Base-by-base conservation (phyloP, 371 early-diverging fungal genomes). In the Rhizopus stolonifer region DNA sequence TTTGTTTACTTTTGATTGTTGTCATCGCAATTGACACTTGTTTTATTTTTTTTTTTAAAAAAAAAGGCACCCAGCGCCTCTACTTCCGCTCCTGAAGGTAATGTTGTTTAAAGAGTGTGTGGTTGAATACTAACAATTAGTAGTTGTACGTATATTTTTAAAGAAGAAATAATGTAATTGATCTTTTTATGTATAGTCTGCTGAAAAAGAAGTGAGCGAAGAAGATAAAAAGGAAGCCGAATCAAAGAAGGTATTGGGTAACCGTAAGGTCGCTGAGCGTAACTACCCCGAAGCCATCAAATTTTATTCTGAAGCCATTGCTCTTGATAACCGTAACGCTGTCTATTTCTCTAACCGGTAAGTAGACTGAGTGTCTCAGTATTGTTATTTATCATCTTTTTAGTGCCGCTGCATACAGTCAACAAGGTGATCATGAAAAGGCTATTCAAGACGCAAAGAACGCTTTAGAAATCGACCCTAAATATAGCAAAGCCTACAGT, bases 331-430 rank as follows among this genome's bases (percentile, higher is more conserved):
- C 13, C 72, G 64, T 49, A 94, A 93, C 58, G 94, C 97, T 21
- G 92, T 98, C 13, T 98, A 92, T 78, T 96, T 87, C 64, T 87
- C 92, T 22, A 98, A 98, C 86, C 84, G 97, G 91, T 91, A 80
- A 17, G 36, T 21, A 29, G 10, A 29, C 18, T 34, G 25, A 53
- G n/a, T n/a, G n/a, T n/a, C n/a, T n/a, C n/a, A n/a, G n/a, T n/a
- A n/a, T n/a, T n/a, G 33, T 40, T n/a, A 44, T n/a, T 32, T n/a
- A 53, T n/a, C 10, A 15, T 21, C 23, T 40, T 18, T 44, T 23
- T 65, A 91, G 94, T 63, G 95, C 98, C 52, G 98, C 98, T 32
- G 97, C 98, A 4, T 87, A 94, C 74, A 89, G 88, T 58, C 94
- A 94, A 73, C 78, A 77, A 55, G 88, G 88, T 22, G 85, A 94